phyloP scores from a whole-genome alignment of 768 basidiomycete species.

The Guyanaporus albipodus region DNA sequence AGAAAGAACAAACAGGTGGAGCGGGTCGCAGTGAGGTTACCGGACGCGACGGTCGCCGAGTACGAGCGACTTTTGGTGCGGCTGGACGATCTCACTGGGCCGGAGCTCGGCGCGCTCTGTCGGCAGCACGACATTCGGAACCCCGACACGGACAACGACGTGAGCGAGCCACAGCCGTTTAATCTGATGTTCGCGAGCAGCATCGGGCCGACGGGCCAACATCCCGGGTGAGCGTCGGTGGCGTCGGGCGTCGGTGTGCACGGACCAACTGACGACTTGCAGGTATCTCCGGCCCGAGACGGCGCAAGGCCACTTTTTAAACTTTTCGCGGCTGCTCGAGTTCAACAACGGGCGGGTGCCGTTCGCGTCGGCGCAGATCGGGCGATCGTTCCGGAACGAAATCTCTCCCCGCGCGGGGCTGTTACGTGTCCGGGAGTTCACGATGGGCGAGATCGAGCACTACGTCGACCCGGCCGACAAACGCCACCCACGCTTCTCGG shows the following conservation, averaged over 20 bases:
- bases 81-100: constrained; percentile 87
- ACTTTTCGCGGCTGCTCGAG: constrained; percentile 93
- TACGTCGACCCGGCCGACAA: constrained; percentile 96
- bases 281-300: constrained; percentile 97
- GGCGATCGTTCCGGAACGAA: constrained; percentile 95
- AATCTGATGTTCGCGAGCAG: constrained; percentile 98
- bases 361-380: constrained; percentile 96
- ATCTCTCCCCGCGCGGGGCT: constrained; percentile 96
- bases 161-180: constrained; percentile 91
- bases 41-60: constrained; percentile 67
- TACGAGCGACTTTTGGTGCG: constrained; percentile 87
- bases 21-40: constrained; percentile 61
- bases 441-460: constrained; percentile 99
- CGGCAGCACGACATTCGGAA: constrained; percentile 75
- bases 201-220: constrained; percentile 96
- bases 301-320: constrained; percentile 97
- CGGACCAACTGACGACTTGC: not conserved
- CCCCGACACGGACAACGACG: constrained; percentile 90
- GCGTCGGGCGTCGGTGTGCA: accelerated
- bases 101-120: constrained; percentile 85
- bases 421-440: constrained; percentile 96
- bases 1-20: constrained; percentile 66
- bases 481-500: constrained; percentile 75
- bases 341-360: constrained; percentile 97
- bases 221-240: constrained; percentile 64